Evolutionary conservation across 257 asterid species (phyloP), one percentile per base, ranked within the genome.

Genomic region (Scutellaria barbata): DNA sequence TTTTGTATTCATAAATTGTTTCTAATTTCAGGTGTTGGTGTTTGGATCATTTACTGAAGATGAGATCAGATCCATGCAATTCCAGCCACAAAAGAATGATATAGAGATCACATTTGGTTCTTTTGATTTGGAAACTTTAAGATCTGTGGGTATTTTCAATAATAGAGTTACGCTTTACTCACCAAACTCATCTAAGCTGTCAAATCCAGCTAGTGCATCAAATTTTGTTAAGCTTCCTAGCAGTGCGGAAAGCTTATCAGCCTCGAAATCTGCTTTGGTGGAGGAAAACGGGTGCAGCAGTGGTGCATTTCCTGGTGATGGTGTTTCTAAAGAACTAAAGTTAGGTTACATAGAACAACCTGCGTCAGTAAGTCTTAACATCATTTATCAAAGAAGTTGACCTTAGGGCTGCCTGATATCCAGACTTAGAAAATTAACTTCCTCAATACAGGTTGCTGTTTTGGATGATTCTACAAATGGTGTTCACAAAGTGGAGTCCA

Each of bases 21-120:
- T 71, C 41, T 17, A 30, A 11, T 54, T 72, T 77, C 84, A 89
- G 96, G 83, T 86, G 82, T 60, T 89, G 66, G 79, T 83, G 69
- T 89, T 87, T 81, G 96, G 96, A 72, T 87, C 96, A 64, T 89
- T 89, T 77, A 85, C 96, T 14, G 95, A 87, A 79, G 95, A 89
- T 47, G 96, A 89, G 82, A 69, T 83, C 81, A 87, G 75, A 81
- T 77, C 85, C 77, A 77, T 89, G 79, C 81, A 81, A 62, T 62
- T 66, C 60, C 74, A 75, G 63, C 89, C 85, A 67, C 76, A 35
- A 17, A 80, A 72, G 76, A 73, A 81, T 76, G 79, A 76, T 71
- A 57, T 54, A 66, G 77, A 68, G 63, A 73, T 88, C 67, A 83
- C 78, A 41, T 88, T 88, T 76, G 96, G 95, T 78, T 83, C 92